Percentiles rank a stretch among this genome's conserved stretches.
These are phyloP conservation scores for Talaromyces trachyspermus DNA, from an alignment of 495 filamentous ascomycete genomes.

Conservation along the genomic window DNA sequence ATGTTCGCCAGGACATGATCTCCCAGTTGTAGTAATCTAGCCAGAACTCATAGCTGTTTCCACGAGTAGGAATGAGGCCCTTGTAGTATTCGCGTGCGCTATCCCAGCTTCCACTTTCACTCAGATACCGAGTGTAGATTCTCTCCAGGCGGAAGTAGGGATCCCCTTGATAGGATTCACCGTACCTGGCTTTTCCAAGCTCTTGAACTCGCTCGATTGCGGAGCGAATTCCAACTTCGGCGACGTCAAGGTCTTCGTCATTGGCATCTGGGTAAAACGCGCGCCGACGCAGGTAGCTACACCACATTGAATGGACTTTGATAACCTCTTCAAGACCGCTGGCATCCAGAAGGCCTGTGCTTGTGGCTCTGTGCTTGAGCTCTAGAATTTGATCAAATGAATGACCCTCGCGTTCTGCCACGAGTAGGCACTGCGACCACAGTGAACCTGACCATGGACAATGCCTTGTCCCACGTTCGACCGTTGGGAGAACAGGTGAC, in stretches of 20 bases:
- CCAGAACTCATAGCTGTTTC: constrained; percentile 87
- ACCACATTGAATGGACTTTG: constrained; percentile 88
- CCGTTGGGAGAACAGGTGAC: constrained; percentile 40
- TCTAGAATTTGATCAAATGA: constrained; percentile 72
- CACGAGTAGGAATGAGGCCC: constrained; percentile 56
- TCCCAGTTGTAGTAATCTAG: constrained; percentile 86
- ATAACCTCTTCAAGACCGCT: constrained; percentile 77
- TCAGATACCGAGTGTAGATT: constrained; percentile 85
- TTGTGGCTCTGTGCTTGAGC: constrained; percentile 89
- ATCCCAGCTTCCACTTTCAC: constrained; percentile 61
- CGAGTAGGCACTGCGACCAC: constrained; percentile 84
- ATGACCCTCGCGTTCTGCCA: constrained; percentile 65
- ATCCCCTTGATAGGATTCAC: constrained; percentile 71
- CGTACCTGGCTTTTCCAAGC: constrained; percentile 68
- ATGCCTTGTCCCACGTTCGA: constrained; percentile 74
- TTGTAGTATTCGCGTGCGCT: constrained; percentile 68
- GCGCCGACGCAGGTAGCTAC: constrained; percentile 76
- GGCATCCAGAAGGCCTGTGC: constrained; percentile 64
- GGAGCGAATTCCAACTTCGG: constrained; percentile 80
- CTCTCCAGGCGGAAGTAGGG: constrained; percentile 80
- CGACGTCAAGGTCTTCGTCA: constrained; percentile 87
- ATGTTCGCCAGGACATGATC: constrained; percentile 60
- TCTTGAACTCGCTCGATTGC: constrained; percentile 76
- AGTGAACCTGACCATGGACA: constrained; percentile 87
- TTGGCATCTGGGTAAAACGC: constrained; percentile 68